Evolutionary conservation across 2,329 filamentous ascomycete genomes (phyloP), one percentile per base, ranked within the genome.

Genomic region (Alternaria postmessia): DNA sequence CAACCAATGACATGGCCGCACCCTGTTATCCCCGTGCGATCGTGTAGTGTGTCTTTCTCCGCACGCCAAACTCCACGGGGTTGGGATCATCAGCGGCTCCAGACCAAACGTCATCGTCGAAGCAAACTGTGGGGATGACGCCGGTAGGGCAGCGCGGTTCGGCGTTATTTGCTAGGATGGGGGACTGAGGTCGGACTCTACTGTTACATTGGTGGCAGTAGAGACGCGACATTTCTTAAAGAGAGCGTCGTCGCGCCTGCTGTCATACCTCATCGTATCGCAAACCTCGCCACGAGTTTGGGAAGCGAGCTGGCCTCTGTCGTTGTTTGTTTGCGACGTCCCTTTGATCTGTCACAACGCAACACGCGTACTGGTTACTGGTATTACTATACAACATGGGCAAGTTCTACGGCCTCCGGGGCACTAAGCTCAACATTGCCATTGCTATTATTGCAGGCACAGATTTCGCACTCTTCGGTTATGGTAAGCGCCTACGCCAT

Each of bases 391-490:
- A 20, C 55, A 63, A 52, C 24, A 68, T 70, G 69, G 71, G 72
- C 59, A 80, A 78, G 59, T 91, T 85, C 71, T 87, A 90, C 68
- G 90, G 90, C 76, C 84, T 92, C 62, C 84, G 84, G 56, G 90
- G 90, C 80, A 81, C 84, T 34, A 78, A 79, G 76, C 86, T 92
- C 65, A 91, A 79, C 48, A 90, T 81, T 84, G 89, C 89, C 54
- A 87, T 93, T 67, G 87, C 88, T 63, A 79, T 88, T n/a, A 85
- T 92, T 70, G 90, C 90, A 59, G 90, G 90, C 70, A 86, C 89
- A 51, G 89, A 92, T 77, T 92, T 92, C 74, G 81, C 91, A 64
- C 78, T 83, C 11, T 84, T 87, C 64, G 86, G 86, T 44, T 87
- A 86, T 89, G 90, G 92, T 75, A 62, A 71, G 67, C 7, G 14